Percentiles rank a stretch among this genome's conserved stretches.
Conservation (phyloP, 2,329 filamentous ascomycete genomes). For the Neofusicoccum parvum region DNA sequence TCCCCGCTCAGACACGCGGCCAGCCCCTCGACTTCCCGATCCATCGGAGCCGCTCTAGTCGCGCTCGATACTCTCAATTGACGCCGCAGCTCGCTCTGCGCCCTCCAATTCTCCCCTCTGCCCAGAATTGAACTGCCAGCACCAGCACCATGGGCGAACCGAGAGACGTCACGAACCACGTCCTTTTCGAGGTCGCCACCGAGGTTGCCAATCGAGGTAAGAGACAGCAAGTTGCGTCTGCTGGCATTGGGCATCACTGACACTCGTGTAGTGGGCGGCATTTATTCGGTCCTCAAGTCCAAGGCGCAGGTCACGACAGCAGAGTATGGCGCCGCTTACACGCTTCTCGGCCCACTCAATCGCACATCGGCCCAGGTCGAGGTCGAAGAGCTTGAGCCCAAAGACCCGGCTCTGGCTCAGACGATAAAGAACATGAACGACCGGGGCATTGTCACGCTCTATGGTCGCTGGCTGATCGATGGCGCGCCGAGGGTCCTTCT, state of each 20-base stretch:
- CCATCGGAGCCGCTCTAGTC: neutral
- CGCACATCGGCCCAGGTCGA: constrained; percentile 95
- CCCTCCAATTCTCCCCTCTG: neutral
- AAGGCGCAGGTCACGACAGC: constrained; percentile 97
- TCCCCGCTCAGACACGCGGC: constrained; percentile 1
- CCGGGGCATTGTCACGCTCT: constrained; percentile 84
- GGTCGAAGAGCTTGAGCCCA: constrained; percentile 89
- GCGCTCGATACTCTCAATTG: neutral
- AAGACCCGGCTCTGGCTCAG: constrained; percentile 73
- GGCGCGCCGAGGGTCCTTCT: constrained; percentile 91
- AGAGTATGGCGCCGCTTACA: constrained; percentile 98
- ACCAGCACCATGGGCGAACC: constrained; percentile 12
- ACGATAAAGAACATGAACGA: constrained; percentile 94
- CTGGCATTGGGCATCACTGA: constrained; percentile 27
- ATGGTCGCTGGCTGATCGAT: constrained; percentile 97
- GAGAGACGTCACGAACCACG: constrained; percentile 87
- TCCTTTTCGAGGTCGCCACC: constrained; percentile 95
- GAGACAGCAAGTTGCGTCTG: constrained; percentile 26
- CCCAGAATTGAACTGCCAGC: neutral
- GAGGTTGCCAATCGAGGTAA: constrained; percentile 95
- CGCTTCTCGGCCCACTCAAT: constrained; percentile 91
- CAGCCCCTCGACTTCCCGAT: constrained; percentile 14
- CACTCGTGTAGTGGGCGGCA: constrained; percentile 75
- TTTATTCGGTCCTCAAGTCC: constrained; percentile 99
- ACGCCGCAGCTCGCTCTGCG: neutral